Evolutionary conservation across 2,329 filamentous ascomycete genomes (phyloP), one percentile per base, ranked within the genome.

Genomic region (Gnomoniopsis smithogilvyi): DNA sequence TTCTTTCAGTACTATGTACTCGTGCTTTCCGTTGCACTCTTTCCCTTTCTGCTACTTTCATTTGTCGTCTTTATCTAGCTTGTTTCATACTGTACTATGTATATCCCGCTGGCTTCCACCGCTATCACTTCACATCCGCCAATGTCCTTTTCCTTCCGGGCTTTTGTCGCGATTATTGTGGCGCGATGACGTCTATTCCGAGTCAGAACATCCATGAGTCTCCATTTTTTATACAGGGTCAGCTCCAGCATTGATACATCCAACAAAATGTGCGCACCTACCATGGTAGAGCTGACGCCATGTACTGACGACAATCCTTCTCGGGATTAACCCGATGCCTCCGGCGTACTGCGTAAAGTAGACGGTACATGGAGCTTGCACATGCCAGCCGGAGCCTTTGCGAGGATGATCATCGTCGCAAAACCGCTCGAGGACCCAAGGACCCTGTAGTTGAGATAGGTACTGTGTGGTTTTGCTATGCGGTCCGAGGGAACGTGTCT

Each of bases 111-210:
- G 19, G 24, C 22, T 21, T 41, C 14, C 43, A 41, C 19, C 50
- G 47, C 47, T 53, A 55, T 48, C 51, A 19, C 49, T 10, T 43
- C 10, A 38, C 33, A 19, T 48, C 22, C 51, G 33, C 51, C 41
- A 30, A 26, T 33, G 38, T 45, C 51, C n/a, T n/a, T 24, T 47
- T 21, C 22, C 26, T 26, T 52, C 51, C 59, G 59, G 52, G 56
- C 36, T 53, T 62, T 62, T 62, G 48, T 62, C 53, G 60, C 60
- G 49, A 59, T 38, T 56, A 62, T 59, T 62, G 60, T 62, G 60
- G 60, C 56, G 56, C 60, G 49, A 59, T 62, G 60, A 62, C 60
- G 56, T 62, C 57, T 47, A 21, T 43, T 53, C 24, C 60, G 60
- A 62, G 60, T 62, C 60, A 62, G 60, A 45, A 49, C 45, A 38